A percentile compares a stretch with the other conserved stretches of the same genome.
Evolutionary conservation across 31 red algal genomes (phyloP).

Genomic region (Asparagopsis taxiformis): DNA sequence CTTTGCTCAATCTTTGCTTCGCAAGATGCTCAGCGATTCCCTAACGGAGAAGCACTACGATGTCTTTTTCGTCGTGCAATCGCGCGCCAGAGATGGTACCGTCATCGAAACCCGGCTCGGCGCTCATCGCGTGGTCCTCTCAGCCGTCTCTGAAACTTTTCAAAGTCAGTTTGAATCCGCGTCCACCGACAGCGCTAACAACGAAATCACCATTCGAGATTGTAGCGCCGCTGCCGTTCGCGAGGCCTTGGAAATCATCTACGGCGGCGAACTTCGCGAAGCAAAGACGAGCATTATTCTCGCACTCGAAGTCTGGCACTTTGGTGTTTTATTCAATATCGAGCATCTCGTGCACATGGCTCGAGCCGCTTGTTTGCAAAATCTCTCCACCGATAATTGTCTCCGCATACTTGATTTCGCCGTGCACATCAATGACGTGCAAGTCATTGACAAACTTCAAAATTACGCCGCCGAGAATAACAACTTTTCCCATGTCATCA

Average conservation of each 20-base stretch:
- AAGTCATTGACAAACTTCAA: conserved; percentile 54
- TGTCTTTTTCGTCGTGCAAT: conserved; percentile 46
- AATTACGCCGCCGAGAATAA: conserved; percentile 47
- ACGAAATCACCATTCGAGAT: conserved; percentile 41
- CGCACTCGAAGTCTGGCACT: conserved; percentile 61
- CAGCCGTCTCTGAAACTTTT: conserved; percentile 54
- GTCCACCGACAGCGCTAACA: not conserved
- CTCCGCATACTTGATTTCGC: conserved; percentile 68
- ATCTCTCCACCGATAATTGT: conserved; percentile 59
- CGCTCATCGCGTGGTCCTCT: conserved; percentile 64
- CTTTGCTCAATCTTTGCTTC: conserved; percentile 48
- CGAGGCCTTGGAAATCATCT: conserved; percentile 61
- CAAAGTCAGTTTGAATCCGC: conserved; percentile 6
- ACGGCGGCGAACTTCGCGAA: conserved; percentile 60
- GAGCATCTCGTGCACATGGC: conserved; percentile 49
- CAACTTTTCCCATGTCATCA: conserved; percentile 63
- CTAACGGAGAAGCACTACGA: conserved; percentile 59
- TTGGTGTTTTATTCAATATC: conserved; percentile 56
- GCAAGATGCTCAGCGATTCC: conserved; percentile 60
- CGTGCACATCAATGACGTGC: conserved; percentile 35
- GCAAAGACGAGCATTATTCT: conserved; percentile 23
- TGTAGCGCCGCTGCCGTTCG: conserved; percentile 55
- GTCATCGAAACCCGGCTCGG: conserved; percentile 45
- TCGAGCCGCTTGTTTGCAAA: conserved; percentile 34
- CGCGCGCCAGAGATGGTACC: conserved; percentile 29